Base-by-base conservation (phyloP, 306 rosid genomes). In the Fragaria ananassa region DNA sequence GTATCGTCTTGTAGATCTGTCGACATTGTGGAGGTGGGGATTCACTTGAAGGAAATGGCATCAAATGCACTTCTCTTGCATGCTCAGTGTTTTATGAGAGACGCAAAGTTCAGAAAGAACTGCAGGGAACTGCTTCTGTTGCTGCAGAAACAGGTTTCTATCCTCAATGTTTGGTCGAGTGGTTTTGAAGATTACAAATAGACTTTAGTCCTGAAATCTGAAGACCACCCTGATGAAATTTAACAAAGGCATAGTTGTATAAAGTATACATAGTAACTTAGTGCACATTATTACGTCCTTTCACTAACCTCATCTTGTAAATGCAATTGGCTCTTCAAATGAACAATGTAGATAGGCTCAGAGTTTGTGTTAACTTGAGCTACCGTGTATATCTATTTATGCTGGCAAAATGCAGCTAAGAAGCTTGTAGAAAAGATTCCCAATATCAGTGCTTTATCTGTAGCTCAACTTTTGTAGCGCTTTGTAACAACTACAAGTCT, bases 1-100 rank as follows among this genome's bases (percentile, higher is more conserved):
- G 29, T 31, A 19, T 45, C 34, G 7, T 61, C 63, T 72, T 80
- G 81, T 84, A 93, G 98, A 84, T 94, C 77, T 94, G 98, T 82
- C 90, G 85, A 39, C 96, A 94, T 76, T 94, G 98, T 76, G 98
- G 93, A 78, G 98, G 94, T 0, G 96, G 93, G 9, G 95, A 89
- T 31, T 83, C 84, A 84, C 81, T 89, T 66, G 72, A 88, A 64
- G 97, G 87, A 78, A 84, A 81, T 65, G 90, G 87, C 27, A 89
- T 94, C 14, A 91, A 89, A 82, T 94, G 98, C 85, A 90, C 89
- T 46, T 94, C 98, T 11, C 85, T 94, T 60, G 88, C 95, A 9
- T 94, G 98, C 74, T 79, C 86, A 45, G 96, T 94, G 81, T 92
- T 94, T 61, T 92, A 84, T 35, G 96, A 94, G 84, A 85, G 98